Conservation (phyloP, 2,329 filamentous ascomycete species). For the Waltergamsia citrina region DNA sequence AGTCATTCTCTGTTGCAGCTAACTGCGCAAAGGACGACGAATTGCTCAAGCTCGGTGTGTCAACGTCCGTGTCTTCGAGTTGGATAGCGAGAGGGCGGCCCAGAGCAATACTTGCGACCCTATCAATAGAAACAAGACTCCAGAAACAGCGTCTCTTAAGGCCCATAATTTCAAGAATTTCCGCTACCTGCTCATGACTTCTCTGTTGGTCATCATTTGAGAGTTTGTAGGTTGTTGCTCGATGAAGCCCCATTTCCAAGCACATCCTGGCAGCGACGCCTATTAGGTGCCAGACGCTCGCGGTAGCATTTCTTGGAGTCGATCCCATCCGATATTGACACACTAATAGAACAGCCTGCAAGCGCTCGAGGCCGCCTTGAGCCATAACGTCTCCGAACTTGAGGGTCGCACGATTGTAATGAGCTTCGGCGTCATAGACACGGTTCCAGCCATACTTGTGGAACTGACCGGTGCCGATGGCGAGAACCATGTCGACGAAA, state of each 20-base stretch:
- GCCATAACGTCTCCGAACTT: slow-evolving; percentile 25
- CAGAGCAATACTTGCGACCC: slow-evolving; percentile 24
- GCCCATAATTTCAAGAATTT: too few species aligned
- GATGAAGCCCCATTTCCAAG: slow-evolving; percentile 28
- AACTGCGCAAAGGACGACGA: not conserved
- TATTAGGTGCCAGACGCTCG: slow-evolving; percentile 34
- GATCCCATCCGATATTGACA: slow-evolving; percentile 32
- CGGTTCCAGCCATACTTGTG: slow-evolving; percentile 34
- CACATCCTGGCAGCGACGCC: slow-evolving; percentile 29
- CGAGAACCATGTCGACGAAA: slow-evolving; percentile 31
- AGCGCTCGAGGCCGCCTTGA: slow-evolving; percentile 20
- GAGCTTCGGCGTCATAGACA: slow-evolving; percentile 29
- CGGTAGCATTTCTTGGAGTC: slow-evolving; percentile 24
- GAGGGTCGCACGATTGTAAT: slow-evolving; percentile 26
- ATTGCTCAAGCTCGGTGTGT: slow-evolving; percentile 15
- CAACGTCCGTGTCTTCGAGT: slow-evolving; percentile 28
- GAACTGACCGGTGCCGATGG: slow-evolving; percentile 30
- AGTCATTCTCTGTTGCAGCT: not conserved
- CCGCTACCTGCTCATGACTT: slow-evolving; percentile 13
- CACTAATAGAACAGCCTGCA: slow-evolving; percentile 31
- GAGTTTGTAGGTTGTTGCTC: slow-evolving; percentile 21
- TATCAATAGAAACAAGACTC: slow-evolving; percentile 28
- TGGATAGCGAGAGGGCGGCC: slow-evolving; percentile 28
- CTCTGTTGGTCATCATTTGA: not conserved
- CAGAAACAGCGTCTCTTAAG: slow-evolving; percentile 29